These are phyloP conservation scores for Ustilago hordei DNA, from an alignment of 1,284 basidiomycete genomes.

Conservation along the genomic window DNA sequence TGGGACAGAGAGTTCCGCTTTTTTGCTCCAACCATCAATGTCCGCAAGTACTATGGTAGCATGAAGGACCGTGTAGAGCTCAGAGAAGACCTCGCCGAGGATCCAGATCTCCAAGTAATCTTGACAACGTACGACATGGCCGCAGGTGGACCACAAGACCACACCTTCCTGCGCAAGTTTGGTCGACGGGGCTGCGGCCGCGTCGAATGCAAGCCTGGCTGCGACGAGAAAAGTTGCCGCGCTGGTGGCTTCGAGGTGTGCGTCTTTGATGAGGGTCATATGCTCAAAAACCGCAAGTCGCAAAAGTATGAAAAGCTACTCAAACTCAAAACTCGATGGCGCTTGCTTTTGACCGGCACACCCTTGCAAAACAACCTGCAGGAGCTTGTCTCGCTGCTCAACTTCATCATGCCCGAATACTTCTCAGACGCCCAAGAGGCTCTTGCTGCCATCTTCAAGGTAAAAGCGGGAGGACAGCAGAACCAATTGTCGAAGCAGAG, in stretches of 20 bases:
- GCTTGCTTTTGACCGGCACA: constrained; percentile 92
- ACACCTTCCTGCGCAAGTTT: constrained; percentile 83
- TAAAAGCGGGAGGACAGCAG: constrained; percentile 86
- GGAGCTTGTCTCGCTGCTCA: constrained; percentile 91
- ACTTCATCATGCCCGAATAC: constrained; percentile 94
- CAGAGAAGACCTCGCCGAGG: constrained; percentile 75
- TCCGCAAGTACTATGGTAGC: constrained; percentile 91
- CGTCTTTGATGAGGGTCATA: constrained; percentile 94
- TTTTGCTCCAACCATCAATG: constrained; percentile 85
- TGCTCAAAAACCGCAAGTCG: constrained; percentile 95
- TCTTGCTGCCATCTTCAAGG: constrained; percentile 95
- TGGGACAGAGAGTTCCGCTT: constrained; percentile 96
- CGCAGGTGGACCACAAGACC: constrained; percentile 81
- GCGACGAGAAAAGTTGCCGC: constrained; percentile 39
- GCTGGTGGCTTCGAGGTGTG: constrained; percentile 81
- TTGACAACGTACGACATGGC: constrained; percentile 97
- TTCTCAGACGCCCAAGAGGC: constrained; percentile 82
- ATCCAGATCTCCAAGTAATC: constrained; percentile 88
- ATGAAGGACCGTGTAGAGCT: constrained; percentile 87
- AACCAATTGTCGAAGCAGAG: constrained; percentile 88
- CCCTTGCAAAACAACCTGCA: constrained; percentile 87
- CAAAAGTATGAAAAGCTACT: constrained; percentile 92
- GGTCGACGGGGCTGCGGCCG: constrained; percentile 46
- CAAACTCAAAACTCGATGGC: constrained; percentile 86
- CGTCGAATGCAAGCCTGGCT: constrained; percentile 36